Evolutionary conservation across 441 rosid species (phyloP), one percentile per base, ranked within the genome.

Genomic region (Syzygium malaccense): DNA sequence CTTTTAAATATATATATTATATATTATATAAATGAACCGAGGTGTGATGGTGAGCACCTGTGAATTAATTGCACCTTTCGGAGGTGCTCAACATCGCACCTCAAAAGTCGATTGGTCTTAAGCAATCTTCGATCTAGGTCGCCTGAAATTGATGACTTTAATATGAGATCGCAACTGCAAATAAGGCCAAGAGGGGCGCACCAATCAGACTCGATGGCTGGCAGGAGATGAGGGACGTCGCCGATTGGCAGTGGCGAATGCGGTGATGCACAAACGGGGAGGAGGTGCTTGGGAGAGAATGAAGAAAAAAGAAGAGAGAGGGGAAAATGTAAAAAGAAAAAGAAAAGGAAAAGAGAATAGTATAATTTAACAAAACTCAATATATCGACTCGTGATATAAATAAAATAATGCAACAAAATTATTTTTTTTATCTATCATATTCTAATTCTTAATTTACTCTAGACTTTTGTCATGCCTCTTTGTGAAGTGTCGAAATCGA

Each of bases 141-240:
- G 0, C 49, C 1, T 4, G 0, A 20, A 4, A 66, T 2, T 15
- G 3, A 32, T 66, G 12, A 32, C 12, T 18, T 32, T 5, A 66
- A 18, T 32, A 18, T 2, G 0, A 25, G 28, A 4, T 6, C 0
- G 3, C 17, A 4, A 1, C 8, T 10, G 15, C 48, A 19, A 20
- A 11, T 20, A 71, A 71, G 14, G 8, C 8, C 49, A 37, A 37
- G 80, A 37, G 15, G 49, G 1, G 5, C 0, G 1, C 15, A 14
- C 2, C 14, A 26, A 33, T 33, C 20, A 33, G 26, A 33, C 25
- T 0, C 26, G 8, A 23, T 20, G 28, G 14, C 28, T 1, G 4
- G 49, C 7, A 4, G 15, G 49, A 11, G 49, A 37, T 20, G 28
- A 37, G 49, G 26, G 15, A 71, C 4, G 4, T 66, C 78, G 18